Conservation (phyloP, 495 filamentous ascomycete genomes). For the Aspergillus panamensis region DNA sequence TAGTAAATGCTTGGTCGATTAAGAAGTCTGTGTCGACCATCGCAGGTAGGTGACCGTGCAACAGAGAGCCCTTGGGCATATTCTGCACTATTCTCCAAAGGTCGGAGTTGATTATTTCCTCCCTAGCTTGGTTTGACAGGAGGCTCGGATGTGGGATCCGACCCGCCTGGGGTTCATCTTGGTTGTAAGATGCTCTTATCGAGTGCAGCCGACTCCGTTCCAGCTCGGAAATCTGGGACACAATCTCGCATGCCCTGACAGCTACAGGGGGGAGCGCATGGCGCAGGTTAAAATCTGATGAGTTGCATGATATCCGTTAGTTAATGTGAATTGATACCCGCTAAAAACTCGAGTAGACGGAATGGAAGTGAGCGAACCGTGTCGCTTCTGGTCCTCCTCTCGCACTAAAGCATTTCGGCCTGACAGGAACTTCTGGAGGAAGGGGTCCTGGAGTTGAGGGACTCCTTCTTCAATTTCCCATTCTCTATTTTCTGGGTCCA, state of each 20-base stretch:
- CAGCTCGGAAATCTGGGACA: conserved; percentile 69
- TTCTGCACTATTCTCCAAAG: conserved; percentile 79
- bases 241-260: conserved; percentile 69
- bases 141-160: conserved; percentile 72
- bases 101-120: conserved; percentile 73
- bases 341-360: not conserved
- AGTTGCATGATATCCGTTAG: no score
- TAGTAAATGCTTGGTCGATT: conserved; percentile 64
- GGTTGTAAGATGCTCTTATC: conserved; percentile 49
- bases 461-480: conserved; percentile 52
- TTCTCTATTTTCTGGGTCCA: conserved; percentile 28
- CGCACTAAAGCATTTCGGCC: conserved; percentile 73
- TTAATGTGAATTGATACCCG: no score
- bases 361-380: conserved; percentile 52
- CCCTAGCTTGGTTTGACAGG: conserved; percentile 79
- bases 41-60: conserved; percentile 86
- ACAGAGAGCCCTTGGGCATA: conserved; percentile 87
- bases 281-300: conserved; percentile 38
- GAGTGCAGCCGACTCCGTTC: conserved; percentile 51
- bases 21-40: conserved; percentile 85
- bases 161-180: conserved; percentile 49
- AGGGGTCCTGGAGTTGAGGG: conserved; percentile 59
- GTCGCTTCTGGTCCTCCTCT: conserved; percentile 77
- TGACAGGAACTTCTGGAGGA: conserved; percentile 73
- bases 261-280: conserved; percentile 73